phyloP scores from a whole-genome alignment of 108 stramenopile species.

The Chaetoceros tenuissimus region DNA sequence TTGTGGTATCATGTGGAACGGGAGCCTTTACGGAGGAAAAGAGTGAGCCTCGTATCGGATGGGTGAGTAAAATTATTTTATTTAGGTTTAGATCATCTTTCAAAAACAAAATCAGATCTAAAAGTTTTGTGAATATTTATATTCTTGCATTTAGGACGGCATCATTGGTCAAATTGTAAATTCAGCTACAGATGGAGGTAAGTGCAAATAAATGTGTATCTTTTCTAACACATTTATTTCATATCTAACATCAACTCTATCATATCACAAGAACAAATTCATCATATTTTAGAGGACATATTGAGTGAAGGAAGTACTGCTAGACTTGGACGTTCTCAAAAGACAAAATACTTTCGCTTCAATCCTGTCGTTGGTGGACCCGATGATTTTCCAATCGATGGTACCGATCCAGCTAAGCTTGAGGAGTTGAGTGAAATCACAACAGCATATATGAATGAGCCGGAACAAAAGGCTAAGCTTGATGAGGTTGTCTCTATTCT shows the following conservation, averaged over 20 bases:
- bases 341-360: constrained; percentile 71
- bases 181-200: constrained; percentile 62
- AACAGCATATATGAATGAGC: constrained; percentile 54
- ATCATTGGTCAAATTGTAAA: constrained; percentile 83
- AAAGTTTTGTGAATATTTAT: background rate
- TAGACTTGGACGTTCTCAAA: constrained; percentile 21
- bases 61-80: constrained; percentile 17
- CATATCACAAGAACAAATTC: constrained; percentile 53
- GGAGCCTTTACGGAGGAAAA: constrained; percentile 68
- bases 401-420: constrained; percentile 56
- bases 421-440: constrained; percentile 50
- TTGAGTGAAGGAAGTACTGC: constrained; percentile 52
- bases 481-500: constrained; percentile 15
- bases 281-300: constrained; percentile 68
- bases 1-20: constrained; percentile 73
- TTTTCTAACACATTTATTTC: background rate
- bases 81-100: too few species aligned
- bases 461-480: constrained; percentile 54
- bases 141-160: constrained; percentile 28
- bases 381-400: constrained; percentile 56
- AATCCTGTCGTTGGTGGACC: constrained; percentile 65
- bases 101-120: background rate
- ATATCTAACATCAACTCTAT: background rate
- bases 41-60: constrained; percentile 66
- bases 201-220: too few species aligned